Evolutionary conservation across 371 early-diverging fungal genomes (phyloP), one percentile per base, ranked within the genome.

Genomic region (Mucor ambiguus): DNA sequence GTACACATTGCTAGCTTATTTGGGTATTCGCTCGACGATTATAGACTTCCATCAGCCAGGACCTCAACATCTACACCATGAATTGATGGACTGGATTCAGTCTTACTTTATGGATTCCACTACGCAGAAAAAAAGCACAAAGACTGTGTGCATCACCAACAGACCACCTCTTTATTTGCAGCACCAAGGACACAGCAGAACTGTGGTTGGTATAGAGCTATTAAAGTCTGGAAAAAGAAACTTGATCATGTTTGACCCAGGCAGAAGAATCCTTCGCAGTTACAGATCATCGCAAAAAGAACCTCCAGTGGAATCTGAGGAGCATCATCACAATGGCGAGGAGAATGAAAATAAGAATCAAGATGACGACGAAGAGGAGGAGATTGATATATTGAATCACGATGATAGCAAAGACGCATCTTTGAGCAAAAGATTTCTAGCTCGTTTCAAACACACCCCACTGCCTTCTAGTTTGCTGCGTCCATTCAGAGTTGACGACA

Each of bases 101-200:
- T 76, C 70, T 41, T 93, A 89, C 74, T 81, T 77, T n/a, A 63
- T 26, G 38, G 38, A 48, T 9, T 28, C 56, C 7, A 20, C 28
- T 10, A 32, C 66, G 71, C 48, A 63, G 33, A 10, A 69, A 52
- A 38, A 65, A 38, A 48, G 59, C 8, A 52, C 52, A 12, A 38
- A 64, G 14, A 61, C 59, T 11, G 74, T 81, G 7, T 71, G 77
- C 48, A 73, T 81, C 32, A 90, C 89, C 1, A 63, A 78, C 28
- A 80, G 79, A 60, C 87, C 89, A 1, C 92, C 93, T 5, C 73
- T 93, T 7, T 93, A 92, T 68, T 75, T 91, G 33, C 93, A 93
- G 71, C 88, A 92, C 63, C 85, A 87, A 44, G 93, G 93, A 1
- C 93, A 92, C 57, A 89, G 90, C 62, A 70, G 87, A 18, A 90